phyloP scores from a whole-genome alignment of 768 basidiomycete genomes.

The Suillus lakei region DNA sequence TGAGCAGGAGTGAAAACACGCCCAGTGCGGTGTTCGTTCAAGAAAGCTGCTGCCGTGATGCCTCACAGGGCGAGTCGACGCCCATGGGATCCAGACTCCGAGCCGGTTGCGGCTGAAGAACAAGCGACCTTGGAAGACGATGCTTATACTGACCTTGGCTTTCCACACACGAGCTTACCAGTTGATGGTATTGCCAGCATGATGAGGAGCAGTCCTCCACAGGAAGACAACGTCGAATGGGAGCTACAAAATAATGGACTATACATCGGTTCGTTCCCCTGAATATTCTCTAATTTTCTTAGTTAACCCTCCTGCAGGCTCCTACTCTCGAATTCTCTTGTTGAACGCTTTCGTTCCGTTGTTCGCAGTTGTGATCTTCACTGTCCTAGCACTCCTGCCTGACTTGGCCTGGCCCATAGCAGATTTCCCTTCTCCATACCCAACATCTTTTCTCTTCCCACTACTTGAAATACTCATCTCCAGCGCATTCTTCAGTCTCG shows the following conservation, averaged over 20 bases:
- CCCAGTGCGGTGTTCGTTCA: too few relatives aligned
- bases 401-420: slow-evolving; percentile 49
- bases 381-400: slow-evolving; percentile 55
- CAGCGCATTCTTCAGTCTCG: slow-evolving; percentile 52
- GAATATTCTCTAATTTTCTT: not conserved
- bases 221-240: slow-evolving; percentile 47
- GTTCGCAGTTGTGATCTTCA: slow-evolving; percentile 53
- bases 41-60: slow-evolving; percentile 28
- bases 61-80: slow-evolving; percentile 23
- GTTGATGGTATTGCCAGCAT: slow-evolving; percentile 38
- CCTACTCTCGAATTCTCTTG: slow-evolving; percentile 58
- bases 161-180: slow-evolving; percentile 37
- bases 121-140: too few relatives aligned
- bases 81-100: slow-evolving; percentile 21
- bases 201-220: slow-evolving; percentile 40
- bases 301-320: slow-evolving; percentile 47
- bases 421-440: slow-evolving; percentile 43
- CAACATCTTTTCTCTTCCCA: slow-evolving; percentile 60
- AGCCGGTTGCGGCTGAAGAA: too few relatives aligned
- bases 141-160: slow-evolving; percentile 21
- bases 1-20: too few relatives aligned
- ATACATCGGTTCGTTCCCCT: slow-evolving; percentile 46
- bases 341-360: slow-evolving; percentile 66
- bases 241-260: slow-evolving; percentile 53
- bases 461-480: slow-evolving; percentile 68